Conservation (phyloP, 768 basidiomycete species). For the Collybia mongolica region DNA sequence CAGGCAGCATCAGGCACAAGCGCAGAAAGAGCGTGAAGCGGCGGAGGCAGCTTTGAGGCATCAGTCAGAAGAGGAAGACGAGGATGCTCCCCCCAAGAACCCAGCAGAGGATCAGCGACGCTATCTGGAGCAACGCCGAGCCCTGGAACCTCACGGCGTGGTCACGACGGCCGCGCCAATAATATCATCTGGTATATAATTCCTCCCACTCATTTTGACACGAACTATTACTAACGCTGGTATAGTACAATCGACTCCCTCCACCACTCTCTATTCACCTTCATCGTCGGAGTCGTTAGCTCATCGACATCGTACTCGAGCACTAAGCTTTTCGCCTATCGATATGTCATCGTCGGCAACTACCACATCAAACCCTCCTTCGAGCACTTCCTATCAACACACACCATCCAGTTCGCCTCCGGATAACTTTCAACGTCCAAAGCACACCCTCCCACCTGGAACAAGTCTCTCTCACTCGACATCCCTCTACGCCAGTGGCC, state of each 20-base stretch:
- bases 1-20: constrained; percentile 25
- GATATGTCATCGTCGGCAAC: constrained; percentile 22
- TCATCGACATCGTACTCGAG: constrained; percentile 9
- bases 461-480: constrained; percentile 21
- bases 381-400: constrained; percentile 9
- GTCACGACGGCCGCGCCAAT: constrained; percentile 18
- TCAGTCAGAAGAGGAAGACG: constrained; percentile 7
- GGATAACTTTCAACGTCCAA: not conserved
- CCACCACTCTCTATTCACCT: constrained; percentile 25
- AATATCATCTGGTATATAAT: not conserved
- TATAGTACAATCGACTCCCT: constrained; percentile 10
- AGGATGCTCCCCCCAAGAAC: constrained; percentile 7
- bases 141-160: constrained; percentile 28
- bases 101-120: constrained; percentile 17
- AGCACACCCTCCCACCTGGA: constrained; percentile 6
- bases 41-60: constrained; percentile 3
- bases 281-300: constrained; percentile 32
- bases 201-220: not conserved
- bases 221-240: not conserved
- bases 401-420: constrained; percentile 13
- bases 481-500: constrained; percentile 21
- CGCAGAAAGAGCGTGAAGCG: constrained; percentile 11
- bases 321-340: constrained; percentile 23
- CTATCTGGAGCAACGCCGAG: constrained; percentile 17
- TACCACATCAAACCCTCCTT: constrained; percentile 7